Evolutionary conservation across 1,284 basidiomycete species (phyloP), one percentile per base, ranked within the genome.

Genomic region (Grifola frondosa): DNA sequence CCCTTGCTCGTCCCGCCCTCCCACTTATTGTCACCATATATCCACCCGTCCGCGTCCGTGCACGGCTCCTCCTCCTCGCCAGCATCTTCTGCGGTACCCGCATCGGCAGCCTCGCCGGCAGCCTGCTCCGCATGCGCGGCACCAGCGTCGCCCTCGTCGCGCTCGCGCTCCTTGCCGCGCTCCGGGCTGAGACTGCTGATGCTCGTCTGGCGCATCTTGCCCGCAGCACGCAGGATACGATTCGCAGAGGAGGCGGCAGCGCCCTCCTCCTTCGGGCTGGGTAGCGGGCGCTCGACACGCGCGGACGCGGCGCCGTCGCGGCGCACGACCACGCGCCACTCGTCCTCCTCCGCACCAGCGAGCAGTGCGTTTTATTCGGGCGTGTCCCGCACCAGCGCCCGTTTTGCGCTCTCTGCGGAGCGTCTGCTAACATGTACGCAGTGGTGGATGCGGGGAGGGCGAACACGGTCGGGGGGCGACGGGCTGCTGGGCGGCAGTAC

Each of bases 21-120:
- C 95, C 95, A 97, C 61, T 96, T 95, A 65, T 97, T 97, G 59
- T 96, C 95, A 3, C 86, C 89, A 61, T 94, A 97, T 23, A 94
- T 79, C 94, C 94, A 97, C 1, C 94, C 94, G 46, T 96, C 91
- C 1, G 73, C 60, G 61, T 97, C 94, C 1, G 93, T 96, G 33
- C 71, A 66, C 31, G 76, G 66, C 23, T 74, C 75, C 30, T 70
- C 69, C 12, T 63, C 62, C 21, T 64, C 61, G 0, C 56, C 58
- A 0, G 47, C 49, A n/a, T 54, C 49, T 25, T 40, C 46, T n/a
- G n/a, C n/a, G n/a, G n/a, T n/a, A n/a, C 36, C 53, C 44, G 1
- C 47, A 23, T 55, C 49, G 30, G 70, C 67, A 12, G 66, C 65
- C 16, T 28, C 12, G 10, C 40, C 34, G 23, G 57, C 51, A 30